Evolutionary conservation across 768 basidiomycete genomes (phyloP).

Genomic region (Rickenella mellea): DNA sequence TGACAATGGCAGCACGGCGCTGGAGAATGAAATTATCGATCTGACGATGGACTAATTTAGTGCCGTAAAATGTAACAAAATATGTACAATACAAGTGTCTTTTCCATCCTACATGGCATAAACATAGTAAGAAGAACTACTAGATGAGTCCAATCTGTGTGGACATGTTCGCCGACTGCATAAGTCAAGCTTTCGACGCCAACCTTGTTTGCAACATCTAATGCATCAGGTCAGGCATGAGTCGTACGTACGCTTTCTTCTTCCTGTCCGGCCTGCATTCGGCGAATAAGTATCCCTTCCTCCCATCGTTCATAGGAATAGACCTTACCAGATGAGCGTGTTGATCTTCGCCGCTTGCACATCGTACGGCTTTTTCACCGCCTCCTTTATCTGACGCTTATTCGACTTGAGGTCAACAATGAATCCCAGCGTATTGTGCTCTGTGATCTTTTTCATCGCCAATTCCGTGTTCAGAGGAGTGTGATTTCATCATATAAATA

Average conservation of each 20-base stretch:
- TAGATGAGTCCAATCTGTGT: slow-evolving; percentile 89
- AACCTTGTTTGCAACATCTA: slow-evolving; percentile 97
- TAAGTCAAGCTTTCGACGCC: slow-evolving; percentile 7
- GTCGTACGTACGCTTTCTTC: slow-evolving; percentile 98
- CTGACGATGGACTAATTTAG: too few species aligned
- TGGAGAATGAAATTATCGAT: too few species aligned
- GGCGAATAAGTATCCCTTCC: background rate
- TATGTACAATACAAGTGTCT: too few species aligned
- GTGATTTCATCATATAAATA: background rate
- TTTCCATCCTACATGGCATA: too few species aligned
- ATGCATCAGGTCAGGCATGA: slow-evolving; percentile 90
- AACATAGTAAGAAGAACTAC: slow-evolving; percentile 11
- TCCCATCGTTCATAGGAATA: background rate
- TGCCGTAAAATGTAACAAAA: too few species aligned
- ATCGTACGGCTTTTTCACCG: slow-evolving; percentile 98
- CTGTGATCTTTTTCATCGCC: slow-evolving; percentile 99
- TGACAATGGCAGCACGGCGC: too few species aligned
- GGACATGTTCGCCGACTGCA: background rate
- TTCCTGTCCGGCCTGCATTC: slow-evolving; percentile 85
- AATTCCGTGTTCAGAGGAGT: slow-evolving; percentile 84
- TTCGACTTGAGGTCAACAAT: slow-evolving; percentile 91
- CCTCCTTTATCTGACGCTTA: slow-evolving; percentile 99
- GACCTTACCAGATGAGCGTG: slow-evolving; percentile 86
- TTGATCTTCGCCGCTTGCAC: slow-evolving; percentile 94
- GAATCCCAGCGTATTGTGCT: slow-evolving; percentile 98